A percentile compares a stretch with the other conserved stretches of the same genome.
Evolutionary conservation across 306 rosid genomes (phyloP).

Genomic region (Oemleria cerasiformis): DNA sequence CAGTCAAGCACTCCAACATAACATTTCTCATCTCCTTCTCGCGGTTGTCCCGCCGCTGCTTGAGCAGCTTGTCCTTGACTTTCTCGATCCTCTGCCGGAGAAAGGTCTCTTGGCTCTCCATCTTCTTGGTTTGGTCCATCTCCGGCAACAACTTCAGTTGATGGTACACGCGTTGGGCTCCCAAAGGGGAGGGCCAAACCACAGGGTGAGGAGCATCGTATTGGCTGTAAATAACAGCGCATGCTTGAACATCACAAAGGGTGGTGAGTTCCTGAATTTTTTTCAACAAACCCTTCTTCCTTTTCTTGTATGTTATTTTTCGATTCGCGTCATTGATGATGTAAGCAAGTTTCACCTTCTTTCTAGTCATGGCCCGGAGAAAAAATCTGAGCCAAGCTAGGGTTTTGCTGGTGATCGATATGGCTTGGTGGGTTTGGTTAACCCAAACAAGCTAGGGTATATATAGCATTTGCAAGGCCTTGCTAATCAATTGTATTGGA

Average conservation of each 20-base stretch:
- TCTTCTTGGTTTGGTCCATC: conserved; percentile 32
- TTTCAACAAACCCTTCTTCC: background rate
- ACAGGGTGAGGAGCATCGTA: background rate
- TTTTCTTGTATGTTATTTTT: background rate
- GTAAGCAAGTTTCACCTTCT: background rate
- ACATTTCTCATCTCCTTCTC: conserved; percentile 24
- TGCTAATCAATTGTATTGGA: too few species aligned
- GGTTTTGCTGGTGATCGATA: too few species aligned
- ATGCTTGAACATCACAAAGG: conserved; percentile 1
- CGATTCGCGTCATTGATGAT: background rate
- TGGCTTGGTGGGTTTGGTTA: too few species aligned
- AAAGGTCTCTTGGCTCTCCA: conserved; percentile 34
- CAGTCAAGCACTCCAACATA: conserved; percentile 24
- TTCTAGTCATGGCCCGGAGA: background rate
- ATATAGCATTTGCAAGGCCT: too few species aligned
- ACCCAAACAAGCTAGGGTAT: too few species aligned
- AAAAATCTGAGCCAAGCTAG: background rate
- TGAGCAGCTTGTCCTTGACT: conserved; percentile 22
- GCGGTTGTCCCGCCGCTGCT: conserved; percentile 22
- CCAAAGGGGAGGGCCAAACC: background rate
- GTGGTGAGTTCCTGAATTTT: background rate
- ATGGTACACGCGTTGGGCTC: background rate
- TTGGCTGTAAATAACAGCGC: background rate
- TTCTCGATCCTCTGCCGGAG: conserved; percentile 26
- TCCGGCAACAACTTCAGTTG: conserved; percentile 34